phyloP scores from a whole-genome alignment of 2,329 filamentous ascomycete genomes.

The Cordyceps militaris region DNA sequence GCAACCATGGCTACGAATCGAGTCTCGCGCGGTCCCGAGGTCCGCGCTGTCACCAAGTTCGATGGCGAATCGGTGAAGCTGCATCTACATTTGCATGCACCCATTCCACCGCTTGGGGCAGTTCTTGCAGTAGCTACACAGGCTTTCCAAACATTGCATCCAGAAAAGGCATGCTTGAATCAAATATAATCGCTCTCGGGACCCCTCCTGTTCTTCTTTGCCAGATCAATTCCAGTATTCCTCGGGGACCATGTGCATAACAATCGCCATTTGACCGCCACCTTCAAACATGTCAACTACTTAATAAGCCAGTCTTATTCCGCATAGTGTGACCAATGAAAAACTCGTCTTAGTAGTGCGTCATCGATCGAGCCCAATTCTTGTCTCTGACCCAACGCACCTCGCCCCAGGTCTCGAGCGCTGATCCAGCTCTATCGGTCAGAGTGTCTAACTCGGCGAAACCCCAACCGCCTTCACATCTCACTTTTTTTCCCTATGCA shows the following conservation, averaged over 20 bases:
- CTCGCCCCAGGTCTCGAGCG: neutral
- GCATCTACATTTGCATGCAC: too few relatives aligned
- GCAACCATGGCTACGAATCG: neutral
- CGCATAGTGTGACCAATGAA: neutral
- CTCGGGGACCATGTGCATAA: neutral
- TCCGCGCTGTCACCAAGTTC: neutral
- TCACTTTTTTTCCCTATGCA: neutral
- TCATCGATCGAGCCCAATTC: neutral
- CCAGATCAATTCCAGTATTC: neutral
- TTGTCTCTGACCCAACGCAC: neutral
- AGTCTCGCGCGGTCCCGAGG: neutral
- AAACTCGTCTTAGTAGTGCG: neutral
- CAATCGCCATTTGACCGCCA: neutral
- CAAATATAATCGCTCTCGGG: too few relatives aligned
- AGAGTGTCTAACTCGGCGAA: neutral
- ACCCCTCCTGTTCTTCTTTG: too few relatives aligned
- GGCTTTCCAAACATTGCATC: too few relatives aligned
- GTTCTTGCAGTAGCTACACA: too few relatives aligned
- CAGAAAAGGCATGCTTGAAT: too few relatives aligned
- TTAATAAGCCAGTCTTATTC: too few relatives aligned
- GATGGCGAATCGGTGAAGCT: neutral
- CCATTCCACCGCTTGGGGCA: too few relatives aligned
- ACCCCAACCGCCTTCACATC: neutral
- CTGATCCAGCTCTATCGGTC: neutral
- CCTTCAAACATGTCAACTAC: neutral